Conservation (phyloP, 2,329 filamentous ascomycete genomes). For the Colletotrichum chrysophilum region DNA sequence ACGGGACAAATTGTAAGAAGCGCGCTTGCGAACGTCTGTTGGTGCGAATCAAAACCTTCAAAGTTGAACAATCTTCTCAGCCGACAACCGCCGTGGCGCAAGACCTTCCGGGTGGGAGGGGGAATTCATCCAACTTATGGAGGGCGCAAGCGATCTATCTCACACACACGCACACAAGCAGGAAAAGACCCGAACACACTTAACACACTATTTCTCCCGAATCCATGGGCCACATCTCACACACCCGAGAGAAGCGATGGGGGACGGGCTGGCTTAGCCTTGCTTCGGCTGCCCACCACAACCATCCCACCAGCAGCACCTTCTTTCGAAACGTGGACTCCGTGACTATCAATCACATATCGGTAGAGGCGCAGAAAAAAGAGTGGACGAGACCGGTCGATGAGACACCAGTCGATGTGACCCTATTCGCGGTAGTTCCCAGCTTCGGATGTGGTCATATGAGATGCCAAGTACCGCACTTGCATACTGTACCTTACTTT, state of each 20-base stretch:
- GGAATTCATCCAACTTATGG: slow-evolving; percentile 14
- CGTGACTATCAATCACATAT: slow-evolving; percentile 5
- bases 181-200: background rate
- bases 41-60: background rate
- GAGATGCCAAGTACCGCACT: background rate
- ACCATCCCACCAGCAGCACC: background rate
- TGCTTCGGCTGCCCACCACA: background rate
- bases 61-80: background rate
- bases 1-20: background rate
- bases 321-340: slow-evolving; percentile 7
- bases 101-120: background rate
- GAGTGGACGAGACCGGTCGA: slow-evolving; percentile 5
- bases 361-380: background rate
- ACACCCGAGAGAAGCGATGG: background rate
- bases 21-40: background rate
- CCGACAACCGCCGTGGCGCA: background rate
- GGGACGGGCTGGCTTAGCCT: background rate
- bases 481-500: background rate
- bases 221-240: background rate
- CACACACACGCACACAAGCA: background rate
- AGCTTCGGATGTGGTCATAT: background rate
- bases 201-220: background rate
- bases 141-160: background rate
- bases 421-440: background rate
- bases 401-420: slow-evolving; percentile 1